Conservation (phyloP, 306 rosid genomes). For the Vigna unguiculata region DNA sequence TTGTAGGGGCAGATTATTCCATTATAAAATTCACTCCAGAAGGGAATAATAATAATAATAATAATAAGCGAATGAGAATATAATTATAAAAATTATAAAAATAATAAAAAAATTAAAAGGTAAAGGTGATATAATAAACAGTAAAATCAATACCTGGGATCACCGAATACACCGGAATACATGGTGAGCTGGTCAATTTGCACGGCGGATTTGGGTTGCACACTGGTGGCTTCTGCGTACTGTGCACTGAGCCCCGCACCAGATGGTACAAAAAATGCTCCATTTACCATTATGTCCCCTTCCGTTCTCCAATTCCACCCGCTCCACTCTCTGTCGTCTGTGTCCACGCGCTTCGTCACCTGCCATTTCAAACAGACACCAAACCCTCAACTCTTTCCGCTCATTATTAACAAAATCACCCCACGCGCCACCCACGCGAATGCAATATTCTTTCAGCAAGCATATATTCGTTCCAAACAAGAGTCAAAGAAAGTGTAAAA, state of each 20-base stretch:
- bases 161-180: constrained; percentile 88
- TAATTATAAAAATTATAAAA: no score
- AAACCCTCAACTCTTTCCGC: not conserved
- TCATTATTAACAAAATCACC: not conserved
- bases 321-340: constrained; percentile 69
- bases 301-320: constrained; percentile 97
- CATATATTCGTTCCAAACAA: constrained; percentile 22
- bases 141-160: constrained; percentile 69
- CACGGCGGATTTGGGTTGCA: constrained; percentile 78
- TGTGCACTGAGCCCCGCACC: constrained; percentile 64
- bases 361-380: constrained; percentile 35
- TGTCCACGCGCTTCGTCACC: constrained; percentile 99
- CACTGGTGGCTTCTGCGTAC: constrained; percentile 73
- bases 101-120: not conserved
- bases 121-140: not conserved
- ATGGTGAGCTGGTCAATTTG: constrained; percentile 81
- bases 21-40: not conserved
- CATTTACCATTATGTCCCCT: constrained; percentile 93
- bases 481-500: constrained; percentile 22
- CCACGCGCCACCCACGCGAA: constrained; percentile 44
- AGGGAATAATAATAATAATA: not conserved
- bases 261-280: constrained; percentile 90
- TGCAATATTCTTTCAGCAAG: not conserved
- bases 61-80: not conserved
- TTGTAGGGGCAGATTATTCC: constrained; percentile 25